Conservation (phyloP, 1,284 basidiomycete species). For the Schizophyllum amplum region DNA sequence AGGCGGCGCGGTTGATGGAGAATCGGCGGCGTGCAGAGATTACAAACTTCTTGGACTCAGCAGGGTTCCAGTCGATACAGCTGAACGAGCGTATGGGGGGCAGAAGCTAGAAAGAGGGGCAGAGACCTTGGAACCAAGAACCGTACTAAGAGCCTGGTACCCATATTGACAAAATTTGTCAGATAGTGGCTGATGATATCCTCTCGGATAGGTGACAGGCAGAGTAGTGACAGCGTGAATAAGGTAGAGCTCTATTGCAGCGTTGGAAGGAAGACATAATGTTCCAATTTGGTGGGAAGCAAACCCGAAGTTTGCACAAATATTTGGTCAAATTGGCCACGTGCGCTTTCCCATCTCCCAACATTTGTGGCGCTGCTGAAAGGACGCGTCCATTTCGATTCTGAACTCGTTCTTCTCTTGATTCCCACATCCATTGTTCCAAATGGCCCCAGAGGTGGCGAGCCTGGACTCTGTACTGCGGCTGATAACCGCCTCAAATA, state of each 20-base stretch:
- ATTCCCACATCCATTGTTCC: background rate
- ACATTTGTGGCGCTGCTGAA: no score
- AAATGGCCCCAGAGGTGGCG: slow-evolving; percentile 16
- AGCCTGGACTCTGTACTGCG: slow-evolving; percentile 33
- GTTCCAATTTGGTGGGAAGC: no score
- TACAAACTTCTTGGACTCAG: background rate
- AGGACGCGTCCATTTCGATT: background rate
- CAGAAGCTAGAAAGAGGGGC: background rate
- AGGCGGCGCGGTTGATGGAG: background rate
- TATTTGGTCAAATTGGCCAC: no score
- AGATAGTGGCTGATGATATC: no score
- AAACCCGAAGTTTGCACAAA: no score
- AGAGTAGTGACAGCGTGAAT: no score
- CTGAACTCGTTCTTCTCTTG: background rate
- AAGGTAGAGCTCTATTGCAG: no score
- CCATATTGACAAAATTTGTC: background rate
- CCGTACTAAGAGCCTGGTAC: background rate
- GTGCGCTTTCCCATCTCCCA: no score
- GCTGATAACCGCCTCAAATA: slow-evolving; percentile 36
- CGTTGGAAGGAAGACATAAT: no score
- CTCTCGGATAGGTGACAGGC: no score
- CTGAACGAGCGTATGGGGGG: background rate
- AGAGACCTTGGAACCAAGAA: background rate
- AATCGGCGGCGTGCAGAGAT: background rate
- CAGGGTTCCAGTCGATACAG: background rate